Evolutionary conservation across 164 flowering plant species (phyloP).

Genomic region (Paratinospora sagittata): DNA sequence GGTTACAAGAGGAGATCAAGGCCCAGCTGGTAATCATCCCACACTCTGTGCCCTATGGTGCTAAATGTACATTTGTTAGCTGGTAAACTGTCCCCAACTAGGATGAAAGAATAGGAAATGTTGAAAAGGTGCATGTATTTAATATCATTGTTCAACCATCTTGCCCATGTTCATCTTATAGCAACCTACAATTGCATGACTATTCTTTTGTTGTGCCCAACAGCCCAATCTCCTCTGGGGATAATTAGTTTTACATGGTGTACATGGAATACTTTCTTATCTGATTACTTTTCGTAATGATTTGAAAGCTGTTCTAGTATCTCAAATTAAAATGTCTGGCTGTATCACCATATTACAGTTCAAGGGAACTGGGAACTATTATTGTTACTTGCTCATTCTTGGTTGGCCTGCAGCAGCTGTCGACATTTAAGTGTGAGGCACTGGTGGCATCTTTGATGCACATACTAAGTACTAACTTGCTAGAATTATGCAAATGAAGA

Average conservation of each 20-base stretch:
- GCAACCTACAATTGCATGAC: not conserved
- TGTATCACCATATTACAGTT: not conserved
- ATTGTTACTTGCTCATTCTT: not conserved
- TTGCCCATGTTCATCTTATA: too few species aligned
- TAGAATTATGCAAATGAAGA: not conserved
- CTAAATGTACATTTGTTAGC: not conserved
- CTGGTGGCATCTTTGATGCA: not conserved
- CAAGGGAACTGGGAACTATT: not conserved
- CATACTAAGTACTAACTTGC: not conserved
- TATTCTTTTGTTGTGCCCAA: not conserved
- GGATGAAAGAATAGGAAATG: too few species aligned
- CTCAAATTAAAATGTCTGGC: too few species aligned
- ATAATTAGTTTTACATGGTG: not conserved
- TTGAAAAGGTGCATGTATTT: too few species aligned
- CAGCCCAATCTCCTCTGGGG: not conserved
- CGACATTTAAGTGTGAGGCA: too few species aligned
- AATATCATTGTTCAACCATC: too few species aligned
- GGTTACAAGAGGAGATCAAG: slow-evolving; percentile 68
- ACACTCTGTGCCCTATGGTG: not conserved
- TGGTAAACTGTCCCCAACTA: not conserved
- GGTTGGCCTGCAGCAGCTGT: too few species aligned
- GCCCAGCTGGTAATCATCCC: slow-evolving; percentile 43
- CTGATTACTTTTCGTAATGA: too few species aligned
- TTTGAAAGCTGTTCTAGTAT: too few species aligned
- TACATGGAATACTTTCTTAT: too few species aligned